Conservation (phyloP, 768 basidiomycete genomes). For the Udeniomyces megalosporus region DNA sequence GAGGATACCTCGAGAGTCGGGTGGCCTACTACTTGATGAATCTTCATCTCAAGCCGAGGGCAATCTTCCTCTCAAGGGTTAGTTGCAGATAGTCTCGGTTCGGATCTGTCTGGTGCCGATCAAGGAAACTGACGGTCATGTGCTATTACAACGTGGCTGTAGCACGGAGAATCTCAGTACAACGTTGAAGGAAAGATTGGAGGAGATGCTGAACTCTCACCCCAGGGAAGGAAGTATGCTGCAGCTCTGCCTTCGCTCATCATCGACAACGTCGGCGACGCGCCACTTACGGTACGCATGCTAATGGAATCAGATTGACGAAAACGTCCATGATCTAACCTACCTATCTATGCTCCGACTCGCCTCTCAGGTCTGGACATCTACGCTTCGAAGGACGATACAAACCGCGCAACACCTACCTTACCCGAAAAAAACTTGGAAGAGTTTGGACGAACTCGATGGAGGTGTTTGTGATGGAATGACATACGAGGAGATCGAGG, state of each 20-base stretch:
- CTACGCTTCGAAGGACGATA: slow-evolving; percentile 82
- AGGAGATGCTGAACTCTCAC: slow-evolving; percentile 80
- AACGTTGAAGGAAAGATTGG: slow-evolving; percentile 95
- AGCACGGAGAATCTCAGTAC: slow-evolving; percentile 97
- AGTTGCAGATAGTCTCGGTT: slow-evolving; percentile 23
- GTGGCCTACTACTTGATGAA: slow-evolving; percentile 99
- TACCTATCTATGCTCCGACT: neutral
- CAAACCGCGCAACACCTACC: slow-evolving; percentile 71
- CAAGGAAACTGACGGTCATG: too few species aligned
- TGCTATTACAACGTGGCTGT: too few species aligned
- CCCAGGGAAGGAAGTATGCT: slow-evolving; percentile 70
- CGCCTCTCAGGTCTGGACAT: slow-evolving; percentile 74
- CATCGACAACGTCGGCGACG: slow-evolving; percentile 76
- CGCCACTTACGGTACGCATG: slow-evolving; percentile 65
- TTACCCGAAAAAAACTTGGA: slow-evolving; percentile 92
- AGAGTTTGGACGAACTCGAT: slow-evolving; percentile 92
- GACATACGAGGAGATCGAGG: slow-evolving; percentile 99
- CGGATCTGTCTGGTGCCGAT: too few species aligned
- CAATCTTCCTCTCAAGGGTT: slow-evolving; percentile 90
- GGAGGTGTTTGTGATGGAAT: slow-evolving; percentile 98
- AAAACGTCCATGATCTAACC: too few species aligned
- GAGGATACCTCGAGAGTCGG: slow-evolving; percentile 89
- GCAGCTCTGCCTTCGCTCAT: slow-evolving; percentile 70
- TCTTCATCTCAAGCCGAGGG: slow-evolving; percentile 85
- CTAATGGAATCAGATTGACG: too few species aligned